These are phyloP conservation scores for Petunia secreta DNA, from an alignment of 257 asterid genomes.

Conservation along the genomic window DNA sequence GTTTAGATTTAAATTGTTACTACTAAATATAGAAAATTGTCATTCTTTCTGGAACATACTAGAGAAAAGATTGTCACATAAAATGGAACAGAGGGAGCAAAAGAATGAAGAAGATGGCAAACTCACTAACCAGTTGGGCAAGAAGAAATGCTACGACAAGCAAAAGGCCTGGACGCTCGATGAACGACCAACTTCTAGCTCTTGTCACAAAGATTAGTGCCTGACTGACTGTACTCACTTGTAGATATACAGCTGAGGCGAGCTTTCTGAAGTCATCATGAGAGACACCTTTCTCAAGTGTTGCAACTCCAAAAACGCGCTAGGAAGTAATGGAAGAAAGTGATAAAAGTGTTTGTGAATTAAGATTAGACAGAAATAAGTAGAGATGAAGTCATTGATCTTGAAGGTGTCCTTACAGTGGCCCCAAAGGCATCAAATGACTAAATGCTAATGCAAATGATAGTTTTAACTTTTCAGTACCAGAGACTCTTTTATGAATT, in stretches of 20 bases:
- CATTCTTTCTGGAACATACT: no score
- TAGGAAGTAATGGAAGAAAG: conserved; percentile 34
- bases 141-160: conserved; percentile 72
- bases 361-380: background rate
- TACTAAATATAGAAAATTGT: no score
- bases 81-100: background rate
- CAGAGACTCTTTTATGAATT: no score
- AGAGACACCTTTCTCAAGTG: conserved; percentile 80
- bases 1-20: no score
- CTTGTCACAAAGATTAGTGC: conserved; percentile 71
- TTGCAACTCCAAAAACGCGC: conserved; percentile 76
- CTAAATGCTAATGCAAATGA: no score
- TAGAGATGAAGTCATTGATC: background rate
- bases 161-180: conserved; percentile 85
- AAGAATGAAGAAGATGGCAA: background rate
- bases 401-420: background rate
- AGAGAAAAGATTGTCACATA: no score
- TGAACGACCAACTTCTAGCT: conserved; percentile 84
- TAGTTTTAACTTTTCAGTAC: no score
- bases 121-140: conserved; percentile 74
- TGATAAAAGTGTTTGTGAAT: no score
- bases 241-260: conserved; percentile 89
- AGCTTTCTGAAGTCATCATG: conserved; percentile 85
- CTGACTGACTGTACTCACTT: conserved; percentile 63
- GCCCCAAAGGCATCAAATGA: background rate